Evolutionary conservation across 2,329 filamentous ascomycete genomes (phyloP).

Genomic region (Dactylellina haptotyla): DNA sequence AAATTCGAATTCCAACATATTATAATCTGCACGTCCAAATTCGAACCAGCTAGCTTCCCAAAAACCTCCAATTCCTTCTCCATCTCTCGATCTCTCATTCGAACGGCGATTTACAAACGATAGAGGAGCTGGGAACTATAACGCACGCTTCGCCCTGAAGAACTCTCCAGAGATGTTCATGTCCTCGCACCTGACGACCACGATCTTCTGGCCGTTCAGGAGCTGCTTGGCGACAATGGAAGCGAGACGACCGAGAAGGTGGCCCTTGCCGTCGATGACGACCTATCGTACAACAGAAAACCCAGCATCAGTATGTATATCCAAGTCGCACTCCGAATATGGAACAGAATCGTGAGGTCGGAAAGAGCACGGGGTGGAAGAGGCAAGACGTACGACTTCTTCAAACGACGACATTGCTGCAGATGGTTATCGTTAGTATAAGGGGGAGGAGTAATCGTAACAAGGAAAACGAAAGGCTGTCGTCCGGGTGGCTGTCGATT

Average conservation of each 20-base stretch:
- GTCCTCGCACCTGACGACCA: conserved; percentile 97
- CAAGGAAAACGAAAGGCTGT: background rate
- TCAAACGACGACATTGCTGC: conserved; percentile 53
- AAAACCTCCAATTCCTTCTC: background rate
- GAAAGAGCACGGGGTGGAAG: background rate
- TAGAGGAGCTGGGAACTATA: conserved; percentile 56
- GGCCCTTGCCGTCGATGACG: conserved; percentile 99
- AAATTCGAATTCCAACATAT: no score
- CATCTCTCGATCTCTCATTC: background rate
- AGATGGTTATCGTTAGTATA: conserved; percentile 19
- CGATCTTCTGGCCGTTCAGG: conserved; percentile 98
- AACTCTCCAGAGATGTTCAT: conserved; percentile 99
- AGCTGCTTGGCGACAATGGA: conserved; percentile 99
- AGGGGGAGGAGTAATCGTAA: conserved; percentile 1
- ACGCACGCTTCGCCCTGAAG: conserved; percentile 99
- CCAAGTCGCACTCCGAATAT: background rate
- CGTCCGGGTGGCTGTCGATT: conserved; percentile 15
- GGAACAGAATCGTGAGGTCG: background rate
- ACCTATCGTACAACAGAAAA: conserved; percentile 69
- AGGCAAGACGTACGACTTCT: conserved; percentile 47
- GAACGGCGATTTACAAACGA: background rate
- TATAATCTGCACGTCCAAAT: no score
- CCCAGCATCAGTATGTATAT: conserved; percentile 28
- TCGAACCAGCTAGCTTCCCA: background rate
- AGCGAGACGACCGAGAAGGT: conserved; percentile 98